Percentiles rank a stretch among this genome's conserved stretches.
phyloP scores from a whole-genome alignment of 1,284 basidiomycete genomes.

The Apiotrichum akiyoshidainum region DNA sequence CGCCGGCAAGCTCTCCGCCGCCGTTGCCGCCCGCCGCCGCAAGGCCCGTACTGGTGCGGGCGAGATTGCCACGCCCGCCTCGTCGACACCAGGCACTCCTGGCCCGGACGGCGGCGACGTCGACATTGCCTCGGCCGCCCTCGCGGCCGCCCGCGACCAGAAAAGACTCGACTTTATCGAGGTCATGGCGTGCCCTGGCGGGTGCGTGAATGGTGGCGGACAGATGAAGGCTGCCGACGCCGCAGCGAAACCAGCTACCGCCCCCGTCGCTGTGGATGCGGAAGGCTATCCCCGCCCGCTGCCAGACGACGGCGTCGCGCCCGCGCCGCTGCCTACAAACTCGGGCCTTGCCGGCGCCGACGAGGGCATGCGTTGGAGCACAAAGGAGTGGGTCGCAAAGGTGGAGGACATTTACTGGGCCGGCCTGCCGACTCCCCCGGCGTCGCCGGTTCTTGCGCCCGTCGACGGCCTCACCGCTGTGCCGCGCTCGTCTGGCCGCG shows the following conservation, averaged over 20 bases:
- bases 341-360: conserved; percentile 44
- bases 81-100: conserved; percentile 26
- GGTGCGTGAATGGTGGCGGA: conserved; percentile 96
- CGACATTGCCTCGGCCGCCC: conserved; percentile 13
- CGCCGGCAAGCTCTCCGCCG: conserved; percentile 45
- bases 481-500: conserved; percentile 3
- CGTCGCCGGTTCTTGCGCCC: conserved; percentile 46
- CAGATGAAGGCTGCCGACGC: conserved; percentile 65
- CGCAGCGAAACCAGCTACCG: neutral
- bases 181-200: conserved; percentile 98
- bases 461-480: conserved; percentile 4
- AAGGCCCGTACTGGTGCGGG: conserved; percentile 44
- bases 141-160: conserved; percentile 50
- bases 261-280: conserved; percentile 51
- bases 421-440: conserved; percentile 57
- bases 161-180: conserved; percentile 90
- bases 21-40: conserved; percentile 50
- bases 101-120: conserved; percentile 28
- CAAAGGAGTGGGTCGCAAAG: conserved; percentile 68
- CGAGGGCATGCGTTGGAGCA: conserved; percentile 51
- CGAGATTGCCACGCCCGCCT: conserved; percentile 17
- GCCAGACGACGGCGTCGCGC: conserved; percentile 53
- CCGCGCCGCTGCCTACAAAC: conserved; percentile 11
- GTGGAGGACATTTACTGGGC: conserved; percentile 77
- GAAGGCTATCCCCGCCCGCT: conserved; percentile 62